A percentile compares a stretch with the other conserved stretches of the same genome.
These are phyloP conservation scores for Solanum corneliomulleri DNA, from an alignment of 257 asterid species.

Conservation along the genomic window DNA sequence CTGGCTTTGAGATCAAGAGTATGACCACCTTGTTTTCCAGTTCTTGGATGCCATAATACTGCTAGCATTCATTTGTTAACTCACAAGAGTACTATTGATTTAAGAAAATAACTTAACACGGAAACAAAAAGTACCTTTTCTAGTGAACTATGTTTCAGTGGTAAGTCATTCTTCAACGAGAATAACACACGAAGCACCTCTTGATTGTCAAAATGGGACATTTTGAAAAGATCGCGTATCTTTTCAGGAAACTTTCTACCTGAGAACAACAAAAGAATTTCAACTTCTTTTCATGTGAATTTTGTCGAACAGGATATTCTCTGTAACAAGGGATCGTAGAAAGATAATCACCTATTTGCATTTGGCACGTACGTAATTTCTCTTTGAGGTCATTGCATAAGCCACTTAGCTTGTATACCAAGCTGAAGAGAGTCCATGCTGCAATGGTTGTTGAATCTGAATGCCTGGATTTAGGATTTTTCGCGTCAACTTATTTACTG, in stretches of 20 bases:
- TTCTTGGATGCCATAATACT: conserved; percentile 33
- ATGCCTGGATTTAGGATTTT: conserved; percentile 27
- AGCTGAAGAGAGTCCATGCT: conserved; percentile 38
- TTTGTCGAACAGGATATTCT: neutral
- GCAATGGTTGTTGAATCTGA: conserved; percentile 25
- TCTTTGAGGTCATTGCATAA: conserved; percentile 28
- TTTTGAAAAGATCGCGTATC: conserved; percentile 26
- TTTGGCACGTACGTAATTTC: conserved; percentile 24
- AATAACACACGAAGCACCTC: conserved; percentile 36
- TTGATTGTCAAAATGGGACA: conserved; percentile 41
- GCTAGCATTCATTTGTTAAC: neutral
- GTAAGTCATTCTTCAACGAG: conserved; percentile 24
- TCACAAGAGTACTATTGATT: neutral
- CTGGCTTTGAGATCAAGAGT: conserved; percentile 55
- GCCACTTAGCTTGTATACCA: conserved; percentile 32
- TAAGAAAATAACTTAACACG: neutral
- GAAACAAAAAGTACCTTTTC: conserved; percentile 24
- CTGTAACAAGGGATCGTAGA: neutral
- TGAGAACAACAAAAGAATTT: conserved; percentile 10
- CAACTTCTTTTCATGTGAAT: neutral
- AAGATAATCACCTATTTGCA: conserved; percentile 38
- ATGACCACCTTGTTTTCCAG: conserved; percentile 54
- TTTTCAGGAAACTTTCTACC: conserved; percentile 36
- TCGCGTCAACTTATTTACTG: neutral
- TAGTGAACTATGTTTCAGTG: conserved; percentile 29